A percentile compares a stretch with the other conserved stretches of the same genome.
Evolutionary conservation across 2,329 filamentous ascomycete species (phyloP).

Genomic region (Fusarium zealandicum): DNA sequence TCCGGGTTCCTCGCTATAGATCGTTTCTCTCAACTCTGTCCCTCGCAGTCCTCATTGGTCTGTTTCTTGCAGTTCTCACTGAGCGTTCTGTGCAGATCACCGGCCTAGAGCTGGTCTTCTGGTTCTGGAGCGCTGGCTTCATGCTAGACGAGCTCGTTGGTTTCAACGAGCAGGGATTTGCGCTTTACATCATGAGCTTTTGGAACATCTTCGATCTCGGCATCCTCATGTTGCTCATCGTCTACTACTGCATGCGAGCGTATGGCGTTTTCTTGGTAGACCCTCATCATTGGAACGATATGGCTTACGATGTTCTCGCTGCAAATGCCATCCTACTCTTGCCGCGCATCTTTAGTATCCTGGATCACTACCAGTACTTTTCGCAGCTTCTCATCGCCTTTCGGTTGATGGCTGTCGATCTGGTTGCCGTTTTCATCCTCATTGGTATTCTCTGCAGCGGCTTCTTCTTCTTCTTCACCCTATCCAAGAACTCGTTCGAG

Average conservation of each 20-base stretch:
- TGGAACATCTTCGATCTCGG: slow-evolving; percentile 97
- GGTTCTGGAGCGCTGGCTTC: slow-evolving; percentile 97
- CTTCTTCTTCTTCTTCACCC: slow-evolving; percentile 92
- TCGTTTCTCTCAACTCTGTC: slow-evolving; percentile 90
- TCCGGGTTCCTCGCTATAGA: slow-evolving; percentile 90
- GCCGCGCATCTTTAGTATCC: slow-evolving; percentile 87
- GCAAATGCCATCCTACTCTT: slow-evolving; percentile 89
- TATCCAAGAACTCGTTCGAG: slow-evolving; percentile 76
- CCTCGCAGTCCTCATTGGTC: slow-evolving; percentile 80
- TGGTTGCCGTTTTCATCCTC: slow-evolving; percentile 83
- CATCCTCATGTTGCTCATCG: slow-evolving; percentile 82
- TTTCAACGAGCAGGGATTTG: slow-evolving; percentile 96
- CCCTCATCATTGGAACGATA: slow-evolving; percentile 75
- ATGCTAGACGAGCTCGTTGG: slow-evolving; percentile 97
- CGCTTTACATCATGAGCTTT: slow-evolving; percentile 95
- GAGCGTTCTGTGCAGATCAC: slow-evolving; percentile 82
- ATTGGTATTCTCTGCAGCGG: slow-evolving; percentile 90
- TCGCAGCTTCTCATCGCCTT: slow-evolving; percentile 94
- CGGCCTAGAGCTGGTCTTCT: slow-evolving; percentile 85
- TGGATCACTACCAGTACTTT: slow-evolving; percentile 96
- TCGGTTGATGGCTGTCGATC: slow-evolving; percentile 88
- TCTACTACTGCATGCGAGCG: slow-evolving; percentile 88
- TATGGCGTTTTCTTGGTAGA: slow-evolving; percentile 87
- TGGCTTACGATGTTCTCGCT: slow-evolving; percentile 93
- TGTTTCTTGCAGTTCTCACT: slow-evolving; percentile 84